Percentiles rank a stretch among this genome's conserved stretches.
Conservation (phyloP, 306 rosid species). For the Dryas alaskensis region DNA sequence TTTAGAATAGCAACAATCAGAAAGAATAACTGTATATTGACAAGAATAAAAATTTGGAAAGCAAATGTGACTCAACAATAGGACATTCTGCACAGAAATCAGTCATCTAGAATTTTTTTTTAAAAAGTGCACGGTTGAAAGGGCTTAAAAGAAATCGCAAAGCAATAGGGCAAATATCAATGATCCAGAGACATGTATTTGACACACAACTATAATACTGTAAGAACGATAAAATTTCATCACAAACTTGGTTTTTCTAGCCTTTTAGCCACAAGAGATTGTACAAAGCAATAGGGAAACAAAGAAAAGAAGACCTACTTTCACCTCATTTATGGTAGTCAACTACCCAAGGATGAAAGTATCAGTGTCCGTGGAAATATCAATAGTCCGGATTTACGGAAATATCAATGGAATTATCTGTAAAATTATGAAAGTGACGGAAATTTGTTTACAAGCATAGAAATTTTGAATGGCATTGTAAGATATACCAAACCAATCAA, state of each 20-base stretch:
- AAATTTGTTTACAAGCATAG: neutral
- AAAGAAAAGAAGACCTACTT: neutral
- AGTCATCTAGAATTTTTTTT: neutral
- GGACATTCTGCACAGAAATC: neutral
- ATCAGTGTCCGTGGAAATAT: neutral
- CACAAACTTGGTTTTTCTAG: neutral
- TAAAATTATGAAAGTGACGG: neutral
- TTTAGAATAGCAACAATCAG: conserved; percentile 33
- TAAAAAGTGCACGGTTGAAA: neutral
- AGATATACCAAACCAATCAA: neutral
- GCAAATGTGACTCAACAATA: neutral
- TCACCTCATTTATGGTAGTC: conserved; percentile 5
- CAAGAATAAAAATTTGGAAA: neutral
- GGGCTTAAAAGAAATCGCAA: neutral
- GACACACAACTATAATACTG: neutral
- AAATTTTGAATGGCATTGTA: neutral
- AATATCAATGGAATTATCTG: neutral
- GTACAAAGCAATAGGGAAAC: neutral
- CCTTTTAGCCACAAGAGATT: neutral
- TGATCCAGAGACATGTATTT: neutral
- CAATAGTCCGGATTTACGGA: neutral
- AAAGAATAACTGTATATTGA: conserved; percentile 14
- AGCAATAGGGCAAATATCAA: neutral
- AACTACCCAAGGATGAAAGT: neutral
- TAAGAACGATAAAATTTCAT: neutral